Percentiles rank a stretch among this genome's conserved stretches.
Conservation (phyloP, 2,329 filamentous ascomycete genomes). For the Aspergillus glaucus region DNA sequence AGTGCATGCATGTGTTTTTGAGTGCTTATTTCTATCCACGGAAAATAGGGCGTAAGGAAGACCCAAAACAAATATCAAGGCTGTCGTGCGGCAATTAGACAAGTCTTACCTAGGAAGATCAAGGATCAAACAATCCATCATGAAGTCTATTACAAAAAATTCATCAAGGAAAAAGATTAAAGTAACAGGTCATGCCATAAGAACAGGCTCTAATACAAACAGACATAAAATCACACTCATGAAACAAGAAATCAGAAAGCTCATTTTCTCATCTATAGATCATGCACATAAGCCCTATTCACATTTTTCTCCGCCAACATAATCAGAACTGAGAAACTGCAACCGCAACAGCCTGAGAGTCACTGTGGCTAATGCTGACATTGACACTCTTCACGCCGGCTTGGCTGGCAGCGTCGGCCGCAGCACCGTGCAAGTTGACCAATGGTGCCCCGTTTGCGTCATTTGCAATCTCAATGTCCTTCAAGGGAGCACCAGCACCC, state of each 20-base stretch:
- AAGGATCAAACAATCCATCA: too few relatives aligned
- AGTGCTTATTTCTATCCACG: too few relatives aligned
- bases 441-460: slow-evolving; percentile 75
- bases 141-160: too few relatives aligned
- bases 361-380: slow-evolving; percentile 93
- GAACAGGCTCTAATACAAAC: background rate
- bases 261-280: background rate
- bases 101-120: too few relatives aligned
- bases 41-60: too few relatives aligned
- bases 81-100: too few relatives aligned
- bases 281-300: background rate
- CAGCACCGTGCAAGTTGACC: slow-evolving; percentile 78
- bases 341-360: slow-evolving; percentile 88
- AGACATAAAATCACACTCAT: slow-evolving; percentile 4
- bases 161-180: too few relatives aligned
- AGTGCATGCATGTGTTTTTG: background rate
- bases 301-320: slow-evolving; percentile 3
- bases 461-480: slow-evolving; percentile 87
- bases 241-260: background rate
- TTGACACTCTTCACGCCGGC: slow-evolving; percentile 82
- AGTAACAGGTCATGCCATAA: too few relatives aligned
- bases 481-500: slow-evolving; percentile 82
- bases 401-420: slow-evolving; percentile 73
- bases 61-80: too few relatives aligned
- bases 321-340: slow-evolving; percentile 70